These are phyloP conservation scores for Fusarium mexicanum DNA, from an alignment of 2,329 filamentous ascomycete genomes.

Conservation along the genomic window DNA sequence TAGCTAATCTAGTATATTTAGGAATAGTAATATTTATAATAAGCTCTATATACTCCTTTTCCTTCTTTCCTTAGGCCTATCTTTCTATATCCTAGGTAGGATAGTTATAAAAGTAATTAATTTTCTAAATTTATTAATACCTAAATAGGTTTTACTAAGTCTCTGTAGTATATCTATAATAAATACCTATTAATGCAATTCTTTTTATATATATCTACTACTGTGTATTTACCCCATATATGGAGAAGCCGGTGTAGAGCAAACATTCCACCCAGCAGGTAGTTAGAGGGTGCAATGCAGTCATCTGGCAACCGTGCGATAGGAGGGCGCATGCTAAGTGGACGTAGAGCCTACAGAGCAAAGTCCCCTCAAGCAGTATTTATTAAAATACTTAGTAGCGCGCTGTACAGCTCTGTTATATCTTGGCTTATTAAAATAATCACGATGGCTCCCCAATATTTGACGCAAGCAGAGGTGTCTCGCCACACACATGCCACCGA, in stretches of 20 bases:
- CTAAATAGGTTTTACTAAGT: too few species aligned
- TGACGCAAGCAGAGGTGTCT: background rate
- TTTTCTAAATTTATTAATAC: too few species aligned
- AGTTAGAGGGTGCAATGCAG: background rate
- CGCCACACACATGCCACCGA: background rate
- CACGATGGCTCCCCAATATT: background rate
- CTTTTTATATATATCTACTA: too few species aligned
- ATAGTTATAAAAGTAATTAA: too few species aligned
- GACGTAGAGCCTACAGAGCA: background rate
- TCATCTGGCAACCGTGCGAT: background rate
- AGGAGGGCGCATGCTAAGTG: background rate
- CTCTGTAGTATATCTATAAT: too few species aligned
- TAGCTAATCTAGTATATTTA: too few species aligned
- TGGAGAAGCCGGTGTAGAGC: background rate
- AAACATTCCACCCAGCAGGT: background rate
- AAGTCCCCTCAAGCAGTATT: background rate
- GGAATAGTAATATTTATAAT: too few species aligned
- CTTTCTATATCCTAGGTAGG: too few species aligned
- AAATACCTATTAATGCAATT: too few species aligned
- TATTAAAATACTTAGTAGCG: accelerated
- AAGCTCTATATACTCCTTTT: too few species aligned
- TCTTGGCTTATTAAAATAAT: background rate
- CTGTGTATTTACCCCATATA: background rate
- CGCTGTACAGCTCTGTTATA: background rate
- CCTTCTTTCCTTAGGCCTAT: too few species aligned